Base-by-base conservation (phyloP, 2,329 filamentous ascomycete species). In the Fonsecaea pugnacius region DNA sequence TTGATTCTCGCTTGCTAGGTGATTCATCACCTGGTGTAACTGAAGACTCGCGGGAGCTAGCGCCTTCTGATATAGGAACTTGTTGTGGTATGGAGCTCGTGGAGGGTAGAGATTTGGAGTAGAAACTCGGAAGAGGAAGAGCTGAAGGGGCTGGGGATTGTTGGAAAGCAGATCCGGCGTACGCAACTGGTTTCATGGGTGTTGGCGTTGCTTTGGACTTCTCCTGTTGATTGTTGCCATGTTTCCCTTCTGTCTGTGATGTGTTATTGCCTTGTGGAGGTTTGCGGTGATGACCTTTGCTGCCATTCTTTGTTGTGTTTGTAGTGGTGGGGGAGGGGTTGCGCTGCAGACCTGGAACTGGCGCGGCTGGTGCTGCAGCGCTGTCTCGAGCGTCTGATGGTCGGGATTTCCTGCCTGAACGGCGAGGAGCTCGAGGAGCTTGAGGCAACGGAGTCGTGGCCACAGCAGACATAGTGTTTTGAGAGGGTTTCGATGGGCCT, bases 151-250 rank as follows among this genome's bases (percentile, higher is more conserved):
- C 94, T 21, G 95, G 95, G 8, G 95, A 98, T 46, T 92, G 91
- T 77, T 97, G 93, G 76, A 98, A 99, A 4, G 92, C 96, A 36
- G 94, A 90, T 14, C 94, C 95, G 43, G 95, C 95, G 78, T 96
- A 99, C 52, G 89, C 88, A 66, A 76, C 73, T 66, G 75, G 73
- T 65, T 86, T 82, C 53, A 75, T 73, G 36, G 81, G 80, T 7
- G 77, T 78, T 52, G 74, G 73, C 43, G 76, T 74, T 59, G 75
- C 71, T 54, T 78, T 68, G 33, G 56, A 59, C 55, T 78, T 68
- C 21, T 65, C 66, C 7, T 48, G 46, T n/a, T 60, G 40, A 75
- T 76, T 16, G 74, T 78, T 38, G 21, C 40, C 33, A 18, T 58
- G 51, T 50, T 60, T 66, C 69, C 72, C 54, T 77, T 70, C 59